These are phyloP conservation scores for Stentor roeselii DNA, from an alignment of 73 alveolate species.

Conservation along the genomic window DNA sequence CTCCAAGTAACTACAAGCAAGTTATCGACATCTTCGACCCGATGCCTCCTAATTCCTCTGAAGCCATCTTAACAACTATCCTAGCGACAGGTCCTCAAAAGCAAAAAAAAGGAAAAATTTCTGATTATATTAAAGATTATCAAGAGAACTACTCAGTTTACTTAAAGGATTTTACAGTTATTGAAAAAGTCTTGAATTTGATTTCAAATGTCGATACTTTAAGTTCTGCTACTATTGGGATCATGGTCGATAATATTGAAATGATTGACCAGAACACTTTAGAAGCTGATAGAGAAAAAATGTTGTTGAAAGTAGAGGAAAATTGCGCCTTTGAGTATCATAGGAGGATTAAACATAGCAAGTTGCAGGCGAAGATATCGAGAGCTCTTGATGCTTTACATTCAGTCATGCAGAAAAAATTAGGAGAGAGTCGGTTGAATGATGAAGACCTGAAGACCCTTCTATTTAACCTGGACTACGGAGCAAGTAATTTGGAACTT, in stretches of 20 bases:
- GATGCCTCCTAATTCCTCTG: constrained; percentile 18
- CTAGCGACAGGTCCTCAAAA: background rate
- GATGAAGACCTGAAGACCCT: background rate
- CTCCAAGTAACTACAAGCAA: constrained; percentile 8
- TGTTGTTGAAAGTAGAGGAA: background rate
- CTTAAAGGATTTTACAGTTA: background rate
- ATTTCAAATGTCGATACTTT: background rate
- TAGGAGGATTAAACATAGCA: background rate
- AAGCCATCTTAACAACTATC: background rate
- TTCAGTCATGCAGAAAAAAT: background rate
- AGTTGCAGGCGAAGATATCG: background rate
- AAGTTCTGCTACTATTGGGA: background rate
- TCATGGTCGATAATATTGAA: background rate
- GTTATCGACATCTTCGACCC: constrained; percentile 13
- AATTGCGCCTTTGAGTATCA: background rate
- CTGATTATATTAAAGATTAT: background rate
- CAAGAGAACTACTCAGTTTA: background rate
- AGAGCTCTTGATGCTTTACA: background rate
- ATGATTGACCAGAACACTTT: background rate
- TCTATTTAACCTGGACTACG: background rate
- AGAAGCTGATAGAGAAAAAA: background rate
- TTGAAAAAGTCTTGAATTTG: background rate
- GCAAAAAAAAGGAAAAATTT: background rate
- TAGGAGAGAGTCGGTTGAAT: background rate
- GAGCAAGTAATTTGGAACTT: background rate